Base-by-base conservation (phyloP, 352 stramenopile genomes). In the Aphanomyces invadans region DNA sequence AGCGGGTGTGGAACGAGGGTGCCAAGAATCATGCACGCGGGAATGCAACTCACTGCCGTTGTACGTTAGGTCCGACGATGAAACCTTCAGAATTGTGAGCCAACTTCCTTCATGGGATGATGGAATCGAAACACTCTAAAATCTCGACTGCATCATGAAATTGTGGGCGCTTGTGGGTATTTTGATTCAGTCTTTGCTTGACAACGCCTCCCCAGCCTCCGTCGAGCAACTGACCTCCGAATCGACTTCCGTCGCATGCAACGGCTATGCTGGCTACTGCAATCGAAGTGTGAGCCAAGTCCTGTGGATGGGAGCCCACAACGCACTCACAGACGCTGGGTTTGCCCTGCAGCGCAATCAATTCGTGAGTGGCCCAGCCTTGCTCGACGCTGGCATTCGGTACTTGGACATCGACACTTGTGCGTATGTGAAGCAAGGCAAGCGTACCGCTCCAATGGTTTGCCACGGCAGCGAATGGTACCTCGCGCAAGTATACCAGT, bases 191-290 rank as follows among this genome's bases (percentile, higher is more conserved):
- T n/a, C n/a, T n/a, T n/a, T n/a, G n/a, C n/a, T n/a, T n/a, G n/a
- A n/a, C n/a, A n/a, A n/a, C n/a, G n/a, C n/a, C n/a, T n/a, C n/a
- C n/a, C n/a, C n/a, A n/a, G n/a, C n/a, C n/a, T n/a, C n/a, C n/a
- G n/a, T n/a, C n/a, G n/a, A n/a, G n/a, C n/a, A n/a, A n/a, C n/a
- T n/a, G n/a, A n/a, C n/a, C n/a, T n/a, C n/a, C n/a, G n/a, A n/a
- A 52, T 52, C 44, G 19, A 52, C 44, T 52, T 45, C 17, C 9
- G 38, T 45, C 25, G 49, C 17, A 5, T 57, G 49, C 49, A 57
- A 57, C 19, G 49, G 49, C 49, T 57, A 57, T n/a, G 49, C 36
- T 19, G 23, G 23, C 17, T 57, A 57, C n/a, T 57, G 49, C 49
- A 57, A 57, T 29, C 21, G 36, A 32, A 29, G 5, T 38, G 11